Evolutionary conservation across 176 grass and related monocot genomes (phyloP).

Genomic region (Rhynchospora tenuis): DNA sequence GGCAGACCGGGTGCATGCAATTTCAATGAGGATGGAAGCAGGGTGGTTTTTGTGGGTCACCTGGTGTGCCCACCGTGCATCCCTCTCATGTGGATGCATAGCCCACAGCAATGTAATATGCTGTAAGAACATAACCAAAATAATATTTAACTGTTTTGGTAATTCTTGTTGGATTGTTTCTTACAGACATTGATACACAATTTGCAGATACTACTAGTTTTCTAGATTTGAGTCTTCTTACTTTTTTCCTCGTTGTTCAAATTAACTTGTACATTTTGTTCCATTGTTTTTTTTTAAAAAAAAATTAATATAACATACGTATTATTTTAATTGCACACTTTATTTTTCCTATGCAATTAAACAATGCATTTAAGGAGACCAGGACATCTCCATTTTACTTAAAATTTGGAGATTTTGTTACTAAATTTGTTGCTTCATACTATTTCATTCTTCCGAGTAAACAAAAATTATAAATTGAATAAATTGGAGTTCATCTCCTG

Average conservation of each 20-base stretch:
- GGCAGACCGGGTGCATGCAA: constrained; percentile 65
- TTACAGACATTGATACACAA: not conserved
- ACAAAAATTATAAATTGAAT: not conserved
- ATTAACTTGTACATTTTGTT: not conserved
- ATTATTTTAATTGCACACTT: not conserved
- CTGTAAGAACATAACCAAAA: constrained; percentile 17
- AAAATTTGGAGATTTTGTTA: not conserved
- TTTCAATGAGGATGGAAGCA: constrained; percentile 46
- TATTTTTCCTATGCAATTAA: not conserved
- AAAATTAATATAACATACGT: not conserved
- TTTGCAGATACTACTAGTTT: not conserved
- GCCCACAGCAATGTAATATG: constrained; percentile 76
- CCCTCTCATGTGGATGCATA: constrained; percentile 93
- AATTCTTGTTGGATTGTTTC: not conserved
- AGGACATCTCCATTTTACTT: not conserved
- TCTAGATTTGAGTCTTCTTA: not conserved
- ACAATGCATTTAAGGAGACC: not conserved
- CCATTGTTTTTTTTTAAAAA: not conserved
- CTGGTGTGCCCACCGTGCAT: constrained; percentile 62
- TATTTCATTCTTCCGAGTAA: not conserved
- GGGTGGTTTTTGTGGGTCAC: constrained; percentile 71
- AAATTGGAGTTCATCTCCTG: not conserved
- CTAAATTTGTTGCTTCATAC: not conserved
- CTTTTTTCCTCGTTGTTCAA: not conserved
- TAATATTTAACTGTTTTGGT: not conserved